A percentile compares a stretch with the other conserved stretches of the same genome.
Conservation (phyloP, 805 yeast species). For the Wickerhamiella sergipiensis region DNA sequence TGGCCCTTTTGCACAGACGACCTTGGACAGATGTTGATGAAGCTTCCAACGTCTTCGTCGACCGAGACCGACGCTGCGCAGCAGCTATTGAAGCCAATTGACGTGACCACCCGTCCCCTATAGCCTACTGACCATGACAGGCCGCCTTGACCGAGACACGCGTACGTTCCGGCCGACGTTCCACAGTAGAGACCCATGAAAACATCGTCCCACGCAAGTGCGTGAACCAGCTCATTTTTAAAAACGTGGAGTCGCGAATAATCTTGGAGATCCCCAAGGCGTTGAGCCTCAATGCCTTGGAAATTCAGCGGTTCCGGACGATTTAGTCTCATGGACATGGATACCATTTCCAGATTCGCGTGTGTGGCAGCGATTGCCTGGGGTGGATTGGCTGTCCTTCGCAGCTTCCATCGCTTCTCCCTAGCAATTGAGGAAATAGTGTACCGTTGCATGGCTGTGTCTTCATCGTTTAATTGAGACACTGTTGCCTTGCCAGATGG, state of each 20-base stretch:
- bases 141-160: not conserved
- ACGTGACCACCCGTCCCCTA: not conserved
- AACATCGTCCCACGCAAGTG: not conserved
- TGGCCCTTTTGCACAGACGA: not conserved
- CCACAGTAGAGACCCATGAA: not conserved
- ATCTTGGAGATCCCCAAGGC: not conserved
- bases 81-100: not conserved
- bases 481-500: conserved; percentile 8
- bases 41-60: not conserved
- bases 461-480: not conserved
- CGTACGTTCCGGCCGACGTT: not conserved
- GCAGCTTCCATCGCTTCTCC: not conserved
- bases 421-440: conserved; percentile 10
- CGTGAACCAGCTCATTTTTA: not conserved
- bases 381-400: not conserved
- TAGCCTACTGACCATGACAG: not conserved
- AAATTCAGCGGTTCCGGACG: not conserved
- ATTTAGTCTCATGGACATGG: not conserved
- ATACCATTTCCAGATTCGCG: not conserved
- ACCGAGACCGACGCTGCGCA: not conserved
- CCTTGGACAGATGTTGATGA: not conserved
- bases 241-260: not conserved
- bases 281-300: not conserved
- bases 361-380: not conserved
- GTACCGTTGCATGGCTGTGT: conserved; percentile 1